These are phyloP conservation scores for Plasmodium falciparum DNA, from an alignment of 169 alveolate species.

Conservation along the genomic window DNA sequence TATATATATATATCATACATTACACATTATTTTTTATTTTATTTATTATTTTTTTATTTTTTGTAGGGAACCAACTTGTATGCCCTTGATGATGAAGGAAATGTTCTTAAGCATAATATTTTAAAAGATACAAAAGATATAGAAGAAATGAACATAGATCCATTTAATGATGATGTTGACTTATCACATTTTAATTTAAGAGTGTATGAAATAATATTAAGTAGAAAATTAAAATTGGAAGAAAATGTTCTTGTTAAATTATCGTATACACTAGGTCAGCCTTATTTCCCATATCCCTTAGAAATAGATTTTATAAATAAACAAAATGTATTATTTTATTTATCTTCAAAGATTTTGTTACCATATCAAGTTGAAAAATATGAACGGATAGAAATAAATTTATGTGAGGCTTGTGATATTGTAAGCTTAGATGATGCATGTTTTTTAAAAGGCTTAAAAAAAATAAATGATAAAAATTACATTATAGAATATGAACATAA, in stretches of 20 bases:
- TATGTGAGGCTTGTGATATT: conserved; percentile 31
- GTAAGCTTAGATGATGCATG: conserved; percentile 13
- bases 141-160: conserved; percentile 24
- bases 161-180: conserved; percentile 37
- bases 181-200: conserved; percentile 24
- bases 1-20: background rate
- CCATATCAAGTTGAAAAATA: conserved; percentile 52
- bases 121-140: conserved; percentile 13
- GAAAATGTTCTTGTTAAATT: conserved; percentile 14
- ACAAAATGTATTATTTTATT: conserved; percentile 46
- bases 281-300: conserved; percentile 48
- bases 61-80: conserved; percentile 35
- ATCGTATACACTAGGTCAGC: conserved; percentile 40
- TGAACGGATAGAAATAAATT: conserved; percentile 32
- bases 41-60: background rate
- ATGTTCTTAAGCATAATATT: conserved; percentile 7
- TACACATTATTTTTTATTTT: background rate
- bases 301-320: conserved; percentile 30
- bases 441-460: conserved; percentile 28
- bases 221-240: conserved; percentile 10
- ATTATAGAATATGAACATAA: conserved; percentile 1
- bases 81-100: conserved; percentile 22
- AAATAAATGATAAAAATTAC: conserved; percentile 26
- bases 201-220: conserved; percentile 30
- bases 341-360: conserved; percentile 34